These are phyloP conservation scores for Penicillium daleae DNA, from an alignment of 495 filamentous ascomycete species.

Conservation along the genomic window DNA sequence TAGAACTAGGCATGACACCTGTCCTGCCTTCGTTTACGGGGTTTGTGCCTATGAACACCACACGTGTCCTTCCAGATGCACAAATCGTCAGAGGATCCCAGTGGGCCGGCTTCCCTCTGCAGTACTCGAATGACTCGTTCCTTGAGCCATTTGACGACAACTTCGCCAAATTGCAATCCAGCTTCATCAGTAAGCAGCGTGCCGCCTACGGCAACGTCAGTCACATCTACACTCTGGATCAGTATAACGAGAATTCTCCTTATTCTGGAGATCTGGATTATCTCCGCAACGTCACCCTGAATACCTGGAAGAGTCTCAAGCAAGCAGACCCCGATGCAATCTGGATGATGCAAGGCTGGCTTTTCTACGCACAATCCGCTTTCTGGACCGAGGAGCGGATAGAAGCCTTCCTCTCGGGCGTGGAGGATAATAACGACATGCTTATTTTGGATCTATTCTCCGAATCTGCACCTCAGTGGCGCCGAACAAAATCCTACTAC, in stretches of 20 bases:
- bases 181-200: slow-evolving; percentile 53
- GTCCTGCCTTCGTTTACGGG: slow-evolving; percentile 54
- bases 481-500: slow-evolving; percentile 53
- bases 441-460: slow-evolving; percentile 57
- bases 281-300: slow-evolving; percentile 50
- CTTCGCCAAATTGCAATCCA: slow-evolving; percentile 49
- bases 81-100: slow-evolving; percentile 49
- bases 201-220: slow-evolving; percentile 54
- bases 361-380: slow-evolving; percentile 46
- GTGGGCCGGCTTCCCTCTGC: slow-evolving; percentile 47
- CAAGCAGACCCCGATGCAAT: slow-evolving; percentile 51
- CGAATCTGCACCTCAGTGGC: slow-evolving; percentile 55
- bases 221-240: slow-evolving; percentile 56
- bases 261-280: slow-evolving; percentile 52
- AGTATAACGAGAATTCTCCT: slow-evolving; percentile 58
- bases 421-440: slow-evolving; percentile 50
- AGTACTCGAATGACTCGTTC: slow-evolving; percentile 54
- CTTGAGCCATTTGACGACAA: slow-evolving; percentile 53
- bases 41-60: slow-evolving; percentile 48
- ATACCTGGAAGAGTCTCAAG: slow-evolving; percentile 51
- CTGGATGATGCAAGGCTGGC: slow-evolving; percentile 62
- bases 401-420: slow-evolving; percentile 54
- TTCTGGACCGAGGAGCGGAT: slow-evolving; percentile 57
- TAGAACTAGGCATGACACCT: slow-evolving; percentile 59
- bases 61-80: slow-evolving; percentile 45